Conservation (phyloP, 1,284 basidiomycete genomes). For the Apiotrichum laibachii region DNA sequence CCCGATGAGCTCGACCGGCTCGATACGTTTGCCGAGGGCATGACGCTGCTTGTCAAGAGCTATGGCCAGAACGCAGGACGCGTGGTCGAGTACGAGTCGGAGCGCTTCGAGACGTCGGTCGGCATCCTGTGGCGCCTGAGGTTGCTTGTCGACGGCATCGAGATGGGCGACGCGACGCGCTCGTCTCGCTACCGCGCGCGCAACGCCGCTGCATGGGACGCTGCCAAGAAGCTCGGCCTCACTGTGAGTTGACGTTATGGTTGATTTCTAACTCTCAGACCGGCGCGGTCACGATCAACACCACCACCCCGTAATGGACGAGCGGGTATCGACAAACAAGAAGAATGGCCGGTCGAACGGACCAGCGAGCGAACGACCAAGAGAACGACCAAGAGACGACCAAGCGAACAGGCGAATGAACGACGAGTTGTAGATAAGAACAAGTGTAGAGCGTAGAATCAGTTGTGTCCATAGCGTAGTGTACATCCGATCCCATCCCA, state of each 20-base stretch:
- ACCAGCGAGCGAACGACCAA: too few species aligned
- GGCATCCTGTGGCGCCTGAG: conserved; percentile 35
- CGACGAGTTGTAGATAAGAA: too few species aligned
- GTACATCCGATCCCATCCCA: too few species aligned
- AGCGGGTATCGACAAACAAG: too few species aligned
- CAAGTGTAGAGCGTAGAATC: too few species aligned
- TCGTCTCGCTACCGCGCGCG: conserved; percentile 31
- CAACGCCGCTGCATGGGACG: conserved; percentile 40
- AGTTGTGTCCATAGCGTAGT: too few species aligned
- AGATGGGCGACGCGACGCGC: conserved; percentile 38
- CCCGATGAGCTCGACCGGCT: conserved; percentile 27
- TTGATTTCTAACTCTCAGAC: not conserved
- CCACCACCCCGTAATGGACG: too few species aligned
- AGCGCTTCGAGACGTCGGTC: conserved; percentile 32
- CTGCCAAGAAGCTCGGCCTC: conserved; percentile 37
- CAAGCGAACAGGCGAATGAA: too few species aligned
- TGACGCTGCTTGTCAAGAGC: conserved; percentile 31
- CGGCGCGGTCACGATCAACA: too few species aligned
- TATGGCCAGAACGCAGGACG: conserved; percentile 22
- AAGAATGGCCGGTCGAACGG: too few species aligned
- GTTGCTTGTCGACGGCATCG: conserved; percentile 36
- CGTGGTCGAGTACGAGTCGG: conserved; percentile 30
- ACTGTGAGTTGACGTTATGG: not conserved
- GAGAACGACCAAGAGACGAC: too few species aligned
- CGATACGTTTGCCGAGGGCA: conserved; percentile 30